Evolutionary conservation across 129 eudicot species (phyloP).

Genomic region (Ambrosia artemisiifolia): DNA sequence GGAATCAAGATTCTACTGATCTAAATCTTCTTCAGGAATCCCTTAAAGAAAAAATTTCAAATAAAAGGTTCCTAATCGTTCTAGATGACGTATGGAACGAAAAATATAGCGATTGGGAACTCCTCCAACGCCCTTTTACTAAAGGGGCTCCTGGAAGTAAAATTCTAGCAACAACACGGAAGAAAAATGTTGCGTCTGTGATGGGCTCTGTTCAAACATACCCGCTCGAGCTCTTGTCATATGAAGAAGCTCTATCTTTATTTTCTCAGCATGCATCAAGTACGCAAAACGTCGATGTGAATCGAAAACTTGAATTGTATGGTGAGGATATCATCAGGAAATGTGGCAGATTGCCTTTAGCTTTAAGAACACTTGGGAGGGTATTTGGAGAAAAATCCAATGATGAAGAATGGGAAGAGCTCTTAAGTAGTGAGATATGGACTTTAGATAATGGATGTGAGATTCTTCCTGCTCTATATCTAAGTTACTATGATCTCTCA

Average conservation of each 20-base stretch:
- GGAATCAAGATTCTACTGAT: neutral
- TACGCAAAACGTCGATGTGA: neutral
- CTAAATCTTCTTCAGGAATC: constrained; percentile 26
- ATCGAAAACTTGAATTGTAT: constrained; percentile 8
- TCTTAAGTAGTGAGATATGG: neutral
- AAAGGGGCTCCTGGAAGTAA: constrained; percentile 23
- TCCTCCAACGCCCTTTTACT: constrained; percentile 17
- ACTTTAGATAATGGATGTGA: neutral
- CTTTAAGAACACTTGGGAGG: neutral
- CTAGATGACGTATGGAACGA: constrained; percentile 49
- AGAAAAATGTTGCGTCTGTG: neutral
- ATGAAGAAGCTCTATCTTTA: constrained; percentile 22
- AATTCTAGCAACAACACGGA: constrained; percentile 31
- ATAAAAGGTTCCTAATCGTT: constrained; percentile 31
- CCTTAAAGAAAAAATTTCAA: neutral
- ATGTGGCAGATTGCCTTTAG: neutral
- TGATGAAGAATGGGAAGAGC: neutral
- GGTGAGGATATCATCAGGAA: constrained; percentile 20
- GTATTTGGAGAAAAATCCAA: neutral
- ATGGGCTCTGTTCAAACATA: constrained; percentile 8
- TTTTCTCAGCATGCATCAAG: constrained; percentile 26
- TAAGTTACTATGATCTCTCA: neutral
- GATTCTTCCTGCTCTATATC: neutral
- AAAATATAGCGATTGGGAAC: constrained; percentile 24
- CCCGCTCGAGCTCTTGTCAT: constrained; percentile 12